These are phyloP conservation scores for Geranium rotundifolium DNA, from an alignment of 345 rosid species.

Conservation along the genomic window DNA sequence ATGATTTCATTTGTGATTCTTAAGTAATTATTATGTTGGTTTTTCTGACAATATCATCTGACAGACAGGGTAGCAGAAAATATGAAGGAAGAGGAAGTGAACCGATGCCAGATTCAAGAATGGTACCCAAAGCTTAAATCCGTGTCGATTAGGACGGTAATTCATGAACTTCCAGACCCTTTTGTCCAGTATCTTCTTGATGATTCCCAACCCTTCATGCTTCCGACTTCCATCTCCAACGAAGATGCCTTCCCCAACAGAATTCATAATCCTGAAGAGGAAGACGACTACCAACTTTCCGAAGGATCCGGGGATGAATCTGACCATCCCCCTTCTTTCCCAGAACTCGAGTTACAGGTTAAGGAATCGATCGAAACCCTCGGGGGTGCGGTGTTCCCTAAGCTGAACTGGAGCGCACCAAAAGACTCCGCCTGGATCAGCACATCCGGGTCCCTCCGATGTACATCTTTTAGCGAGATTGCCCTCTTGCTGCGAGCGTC, in stretches of 20 bases:
- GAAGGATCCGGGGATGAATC: conserved; percentile 67
- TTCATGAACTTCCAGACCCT: conserved; percentile 62
- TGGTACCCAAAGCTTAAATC: conserved; percentile 79
- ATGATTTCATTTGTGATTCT: too few relatives aligned
- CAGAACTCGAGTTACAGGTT: conserved; percentile 50
- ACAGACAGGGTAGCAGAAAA: too few relatives aligned
- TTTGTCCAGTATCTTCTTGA: conserved; percentile 63
- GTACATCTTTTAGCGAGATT: conserved; percentile 51
- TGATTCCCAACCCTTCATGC: conserved; percentile 64
- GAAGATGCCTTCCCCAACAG: conserved; percentile 74
- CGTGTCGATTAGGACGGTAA: conserved; percentile 49
- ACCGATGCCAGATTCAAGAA: conserved; percentile 73
- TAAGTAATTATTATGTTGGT: too few relatives aligned
- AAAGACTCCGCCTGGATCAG: conserved; percentile 91
- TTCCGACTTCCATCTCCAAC: conserved; percentile 48
- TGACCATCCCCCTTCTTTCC: conserved; percentile 53
- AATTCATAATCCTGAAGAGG: conserved; percentile 51
- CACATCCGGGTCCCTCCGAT: conserved; percentile 49
- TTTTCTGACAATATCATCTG: too few relatives aligned
- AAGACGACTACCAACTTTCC: conserved; percentile 47
- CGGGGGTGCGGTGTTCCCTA: conserved; percentile 63
- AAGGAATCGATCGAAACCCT: conserved; percentile 53
- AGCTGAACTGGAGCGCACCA: conserved; percentile 89
- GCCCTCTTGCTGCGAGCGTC: conserved; percentile 65
- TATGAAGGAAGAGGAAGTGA: conserved; percentile 67